A percentile compares a stretch with the other conserved stretches of the same genome.
phyloP scores from a whole-genome alignment of 2,329 filamentous ascomycete genomes.

The Ophiostoma sp. region DNA sequence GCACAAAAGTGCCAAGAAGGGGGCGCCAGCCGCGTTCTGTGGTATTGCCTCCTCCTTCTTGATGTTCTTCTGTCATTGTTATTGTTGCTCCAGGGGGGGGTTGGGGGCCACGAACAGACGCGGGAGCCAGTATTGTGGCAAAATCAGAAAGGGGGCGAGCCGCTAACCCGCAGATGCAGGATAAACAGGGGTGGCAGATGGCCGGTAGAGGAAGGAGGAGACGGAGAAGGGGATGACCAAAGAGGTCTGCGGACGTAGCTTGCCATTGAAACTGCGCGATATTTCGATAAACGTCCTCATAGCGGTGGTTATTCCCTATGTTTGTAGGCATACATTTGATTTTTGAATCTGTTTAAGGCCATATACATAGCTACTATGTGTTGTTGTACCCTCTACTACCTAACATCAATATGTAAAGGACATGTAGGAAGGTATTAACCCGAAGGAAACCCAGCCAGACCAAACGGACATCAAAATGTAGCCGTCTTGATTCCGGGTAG shows the following conservation, averaged over 20 bases:
- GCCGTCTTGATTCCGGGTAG: background rate
- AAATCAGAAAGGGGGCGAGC: background rate
- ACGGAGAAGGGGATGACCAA: background rate
- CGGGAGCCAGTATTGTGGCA: background rate
- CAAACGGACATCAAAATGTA: background rate
- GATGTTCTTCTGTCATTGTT: background rate
- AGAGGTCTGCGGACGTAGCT: background rate
- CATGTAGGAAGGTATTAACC: background rate
- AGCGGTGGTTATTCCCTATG: background rate
- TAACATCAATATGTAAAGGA: background rate
- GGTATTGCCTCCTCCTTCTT: background rate
- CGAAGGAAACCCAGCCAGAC: background rate
- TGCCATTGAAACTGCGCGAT: background rate
- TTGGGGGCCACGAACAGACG: constrained; percentile 2
- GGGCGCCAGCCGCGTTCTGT: background rate
- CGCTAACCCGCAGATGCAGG: background rate
- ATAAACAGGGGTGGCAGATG: background rate
- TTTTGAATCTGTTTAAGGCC: background rate
- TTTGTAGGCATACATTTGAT: background rate
- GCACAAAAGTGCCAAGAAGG: background rate
- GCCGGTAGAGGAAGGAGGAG: background rate
- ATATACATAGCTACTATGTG: background rate
- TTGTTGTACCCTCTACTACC: background rate
- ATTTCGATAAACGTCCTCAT: background rate
- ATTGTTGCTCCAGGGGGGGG: background rate